Evolutionary conservation across 371 early-diverging fungal genomes (phyloP).

Genomic region (Saksenaea oblongispora): DNA sequence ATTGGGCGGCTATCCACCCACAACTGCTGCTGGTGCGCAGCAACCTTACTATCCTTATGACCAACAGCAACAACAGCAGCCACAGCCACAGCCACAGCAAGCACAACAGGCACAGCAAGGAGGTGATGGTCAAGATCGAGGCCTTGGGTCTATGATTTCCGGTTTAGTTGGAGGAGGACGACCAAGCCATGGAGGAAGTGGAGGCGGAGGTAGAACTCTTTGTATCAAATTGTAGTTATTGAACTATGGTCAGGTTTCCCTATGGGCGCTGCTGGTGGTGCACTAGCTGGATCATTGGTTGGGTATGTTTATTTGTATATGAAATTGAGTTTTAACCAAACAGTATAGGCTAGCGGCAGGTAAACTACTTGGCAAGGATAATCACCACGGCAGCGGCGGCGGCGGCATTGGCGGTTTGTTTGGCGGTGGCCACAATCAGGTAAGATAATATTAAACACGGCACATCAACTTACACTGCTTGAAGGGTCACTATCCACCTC

Average conservation of each 20-base stretch:
- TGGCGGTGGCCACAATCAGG: constrained; percentile 6
- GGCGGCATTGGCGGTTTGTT: neutral
- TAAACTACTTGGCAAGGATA: constrained; percentile 12
- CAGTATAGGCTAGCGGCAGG: constrained; percentile 13
- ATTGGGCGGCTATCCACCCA: neutral
- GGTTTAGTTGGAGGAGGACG: constrained; percentile 17
- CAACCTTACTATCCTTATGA: neutral
- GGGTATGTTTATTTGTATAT: constrained; percentile 13
- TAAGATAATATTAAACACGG: neutral
- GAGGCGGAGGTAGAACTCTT: neutral
- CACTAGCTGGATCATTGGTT: constrained; percentile 18
- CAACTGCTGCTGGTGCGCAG: neutral
- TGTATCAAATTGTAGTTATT: too few species aligned
- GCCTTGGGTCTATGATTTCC: constrained; percentile 24
- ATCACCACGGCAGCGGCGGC: neutral
- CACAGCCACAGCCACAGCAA: neutral
- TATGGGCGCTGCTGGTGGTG: constrained; percentile 16
- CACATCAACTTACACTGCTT: neutral
- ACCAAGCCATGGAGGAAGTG: constrained; percentile 3
- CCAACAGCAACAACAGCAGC: constrained; percentile 18
- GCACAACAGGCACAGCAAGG: constrained; percentile 1
- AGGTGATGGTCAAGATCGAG: constrained; percentile 16
- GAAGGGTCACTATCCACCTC: constrained; percentile 22
- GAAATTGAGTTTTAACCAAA: neutral
- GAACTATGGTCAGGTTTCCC: constrained; percentile 4